Evolutionary conservation across 169 alveolate genomes (phyloP).

Genomic region (Plasmodium gonderi): DNA sequence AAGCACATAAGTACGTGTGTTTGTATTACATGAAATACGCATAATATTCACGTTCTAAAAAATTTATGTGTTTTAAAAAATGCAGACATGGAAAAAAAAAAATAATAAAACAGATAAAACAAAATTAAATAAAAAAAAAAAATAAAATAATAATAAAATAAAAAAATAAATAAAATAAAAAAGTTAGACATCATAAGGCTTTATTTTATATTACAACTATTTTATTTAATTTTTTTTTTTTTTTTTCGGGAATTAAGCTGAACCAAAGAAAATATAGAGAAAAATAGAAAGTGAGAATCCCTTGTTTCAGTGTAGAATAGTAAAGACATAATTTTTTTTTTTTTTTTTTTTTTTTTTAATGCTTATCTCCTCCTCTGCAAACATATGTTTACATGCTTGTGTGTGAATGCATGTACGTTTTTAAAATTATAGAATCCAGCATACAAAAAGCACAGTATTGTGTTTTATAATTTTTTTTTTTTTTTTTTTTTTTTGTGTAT

Average conservation of each 20-base stretch:
- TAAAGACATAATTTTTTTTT: not conserved
- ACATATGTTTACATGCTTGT: not conserved
- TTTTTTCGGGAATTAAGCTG: not conserved
- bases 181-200: not conserved
- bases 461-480: not conserved
- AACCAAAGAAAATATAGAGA: not conserved
- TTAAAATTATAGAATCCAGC: not conserved
- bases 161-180: not conserved
- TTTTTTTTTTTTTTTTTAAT: not conserved
- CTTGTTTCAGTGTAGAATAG: not conserved
- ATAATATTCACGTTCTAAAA: not conserved
- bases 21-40: not conserved
- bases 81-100: not conserved
- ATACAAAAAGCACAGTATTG: not conserved
- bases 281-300: not conserved
- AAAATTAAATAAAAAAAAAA: not conserved
- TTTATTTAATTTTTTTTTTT: not conserved
- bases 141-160: not conserved
- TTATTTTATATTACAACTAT: not conserved
- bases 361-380: too few species aligned
- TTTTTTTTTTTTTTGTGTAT: not conserved
- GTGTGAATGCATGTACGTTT: not conserved
- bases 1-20: not conserved
- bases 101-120: too few species aligned
- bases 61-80: slow-evolving; percentile 6